Percentiles rank a stretch among this genome's conserved stretches.
These are phyloP conservation scores for Ceratorhiza oryzae-sativae DNA, from an alignment of 1,284 basidiomycete species.

Conservation along the genomic window DNA sequence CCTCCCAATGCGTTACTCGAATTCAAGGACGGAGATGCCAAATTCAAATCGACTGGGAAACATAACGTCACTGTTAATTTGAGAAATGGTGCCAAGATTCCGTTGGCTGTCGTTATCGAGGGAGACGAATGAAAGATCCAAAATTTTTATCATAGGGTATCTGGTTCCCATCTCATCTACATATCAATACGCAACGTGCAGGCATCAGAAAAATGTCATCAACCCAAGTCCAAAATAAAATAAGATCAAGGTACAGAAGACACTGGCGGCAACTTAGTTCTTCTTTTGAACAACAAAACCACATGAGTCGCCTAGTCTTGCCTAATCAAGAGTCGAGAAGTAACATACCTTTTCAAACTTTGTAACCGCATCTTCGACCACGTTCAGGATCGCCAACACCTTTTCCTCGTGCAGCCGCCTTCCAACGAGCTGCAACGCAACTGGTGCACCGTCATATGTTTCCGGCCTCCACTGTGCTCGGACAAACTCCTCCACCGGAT, in stretches of 20 bases:
- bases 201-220: conserved; percentile 23
- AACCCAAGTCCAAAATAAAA: conserved; percentile 35
- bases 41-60: conserved; percentile 35
- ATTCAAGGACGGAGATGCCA: conserved; percentile 17
- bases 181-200: conserved; percentile 12
- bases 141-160: conserved; percentile 20
- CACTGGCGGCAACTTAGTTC: conserved; percentile 10
- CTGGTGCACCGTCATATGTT: conserved; percentile 57
- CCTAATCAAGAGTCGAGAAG: conserved; percentile 34
- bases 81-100: conserved; percentile 32
- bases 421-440: conserved; percentile 59
- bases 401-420: conserved; percentile 60
- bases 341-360: conserved; percentile 18
- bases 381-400: conserved; percentile 56
- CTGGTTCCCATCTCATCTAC: conserved; percentile 15
- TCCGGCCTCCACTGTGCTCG: conserved; percentile 56
- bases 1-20: conserved; percentile 35
- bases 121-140: conserved; percentile 23
- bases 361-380: conserved; percentile 51
- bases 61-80: conserved; percentile 6
- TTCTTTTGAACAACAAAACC: conserved; percentile 20
- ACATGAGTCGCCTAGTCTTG: background rate
- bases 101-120: conserved; percentile 14
- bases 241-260: conserved; percentile 27
- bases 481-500: conserved; percentile 53